Conservation (phyloP, 2,329 filamentous ascomycete genomes). For the Tothia fuscella region DNA sequence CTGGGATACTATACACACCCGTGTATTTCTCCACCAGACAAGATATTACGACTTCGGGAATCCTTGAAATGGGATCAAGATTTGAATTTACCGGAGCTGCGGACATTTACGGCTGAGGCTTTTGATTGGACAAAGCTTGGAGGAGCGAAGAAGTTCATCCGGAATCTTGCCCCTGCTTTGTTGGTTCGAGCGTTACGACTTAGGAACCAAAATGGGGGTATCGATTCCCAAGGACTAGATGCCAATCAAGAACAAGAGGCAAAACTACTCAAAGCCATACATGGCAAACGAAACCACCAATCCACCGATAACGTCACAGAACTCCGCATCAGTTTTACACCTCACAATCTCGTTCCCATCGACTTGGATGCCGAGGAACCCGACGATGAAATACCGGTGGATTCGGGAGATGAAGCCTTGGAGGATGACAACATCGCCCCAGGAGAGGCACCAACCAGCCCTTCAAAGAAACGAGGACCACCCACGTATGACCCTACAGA, state of each 20-base stretch:
- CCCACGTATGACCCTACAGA: conserved; percentile 52
- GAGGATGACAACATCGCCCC: conserved; percentile 21
- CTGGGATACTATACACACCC: conserved; percentile 82
- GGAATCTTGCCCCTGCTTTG: conserved; percentile 65
- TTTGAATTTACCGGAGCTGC: conserved; percentile 54
- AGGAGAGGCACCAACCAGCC: conserved; percentile 22
- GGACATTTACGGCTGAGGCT: conserved; percentile 62
- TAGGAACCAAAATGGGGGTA: conserved; percentile 16
- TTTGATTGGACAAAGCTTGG: conserved; percentile 76
- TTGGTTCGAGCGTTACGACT: conserved; percentile 47
- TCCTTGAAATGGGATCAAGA: conserved; percentile 49
- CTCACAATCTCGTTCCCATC: conserved; percentile 63
- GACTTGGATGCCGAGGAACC: conserved; percentile 63
- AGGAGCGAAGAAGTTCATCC: conserved; percentile 76
- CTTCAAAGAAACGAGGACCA: conserved; percentile 32
- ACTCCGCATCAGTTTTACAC: conserved; percentile 65
- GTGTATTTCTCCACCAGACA: conserved; percentile 54
- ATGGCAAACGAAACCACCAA: conserved; percentile 55
- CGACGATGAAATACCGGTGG: conserved; percentile 47
- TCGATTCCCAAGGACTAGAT: conserved; percentile 20
- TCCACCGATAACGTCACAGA: conserved; percentile 67
- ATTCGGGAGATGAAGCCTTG: conserved; percentile 23
- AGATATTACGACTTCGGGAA: conserved; percentile 42
- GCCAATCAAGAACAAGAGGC: conserved; percentile 36
- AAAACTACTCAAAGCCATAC: conserved; percentile 52